phyloP scores from a whole-genome alignment of 2,329 filamentous ascomycete genomes.

The Neonectria magnoliae region DNA sequence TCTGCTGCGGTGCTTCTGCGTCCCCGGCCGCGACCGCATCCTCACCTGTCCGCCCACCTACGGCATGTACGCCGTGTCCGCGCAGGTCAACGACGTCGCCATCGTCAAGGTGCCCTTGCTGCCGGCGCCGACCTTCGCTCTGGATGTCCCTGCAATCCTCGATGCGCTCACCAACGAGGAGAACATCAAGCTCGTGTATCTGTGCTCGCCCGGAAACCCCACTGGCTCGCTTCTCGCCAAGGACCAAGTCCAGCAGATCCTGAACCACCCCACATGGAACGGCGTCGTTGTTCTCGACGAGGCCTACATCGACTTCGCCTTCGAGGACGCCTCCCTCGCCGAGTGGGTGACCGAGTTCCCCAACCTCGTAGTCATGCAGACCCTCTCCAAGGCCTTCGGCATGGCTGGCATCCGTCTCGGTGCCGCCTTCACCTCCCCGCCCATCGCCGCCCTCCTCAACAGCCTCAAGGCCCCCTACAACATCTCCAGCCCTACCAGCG shows the following conservation, averaged over 20 bases:
- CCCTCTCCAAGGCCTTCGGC: slow-evolving; percentile 96
- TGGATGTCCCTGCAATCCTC: slow-evolving; percentile 77
- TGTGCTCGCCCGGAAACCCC: slow-evolving; percentile 96
- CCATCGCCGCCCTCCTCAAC: slow-evolving; percentile 85
- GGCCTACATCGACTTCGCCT: slow-evolving; percentile 94
- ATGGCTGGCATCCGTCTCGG: slow-evolving; percentile 93
- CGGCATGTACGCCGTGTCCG: slow-evolving; percentile 97
- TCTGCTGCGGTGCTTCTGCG: slow-evolving; percentile 91
- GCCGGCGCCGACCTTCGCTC: slow-evolving; percentile 74
- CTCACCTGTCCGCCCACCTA: slow-evolving; percentile 96
- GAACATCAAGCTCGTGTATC: slow-evolving; percentile 86
- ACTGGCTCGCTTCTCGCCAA: slow-evolving; percentile 84
- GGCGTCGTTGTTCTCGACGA: slow-evolving; percentile 94
- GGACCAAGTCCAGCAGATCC: slow-evolving; percentile 74
- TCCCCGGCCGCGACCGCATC: slow-evolving; percentile 87
- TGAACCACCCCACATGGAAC: slow-evolving; percentile 93
- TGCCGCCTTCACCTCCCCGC: slow-evolving; percentile 79
- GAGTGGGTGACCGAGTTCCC: slow-evolving; percentile 94
- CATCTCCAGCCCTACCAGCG: slow-evolving; percentile 86
- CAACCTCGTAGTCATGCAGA: slow-evolving; percentile 98
- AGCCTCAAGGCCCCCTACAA: slow-evolving; percentile 97
- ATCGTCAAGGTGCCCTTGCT: slow-evolving; percentile 88
- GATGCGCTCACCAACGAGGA: slow-evolving; percentile 67
- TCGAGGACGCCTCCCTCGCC: slow-evolving; percentile 79
- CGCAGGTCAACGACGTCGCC: slow-evolving; percentile 90